Evolutionary conservation across 371 early-diverging fungal species (phyloP), one percentile per base, ranked within the genome.

Genomic region (Coemansia sp.): DNA sequence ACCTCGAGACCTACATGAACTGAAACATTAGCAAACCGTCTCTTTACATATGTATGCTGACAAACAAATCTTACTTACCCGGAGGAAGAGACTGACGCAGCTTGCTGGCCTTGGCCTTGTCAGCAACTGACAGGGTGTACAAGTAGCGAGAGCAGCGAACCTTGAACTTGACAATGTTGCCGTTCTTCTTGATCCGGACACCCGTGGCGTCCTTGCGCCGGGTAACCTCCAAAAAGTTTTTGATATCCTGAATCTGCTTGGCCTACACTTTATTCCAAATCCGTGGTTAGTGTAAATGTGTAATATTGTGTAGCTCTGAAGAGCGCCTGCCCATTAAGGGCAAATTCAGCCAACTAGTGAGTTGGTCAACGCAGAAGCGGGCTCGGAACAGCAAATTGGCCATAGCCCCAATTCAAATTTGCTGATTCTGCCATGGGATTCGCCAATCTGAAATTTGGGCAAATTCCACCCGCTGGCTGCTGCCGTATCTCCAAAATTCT

Each of bases 181-280:
- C 91, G 88, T 91, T 97, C 93, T 95, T 95, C 95, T 97, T 97
- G 87, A 98, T 90, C 81, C 88, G 90, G 77, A 94, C 92, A 90
- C 91, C 89, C 82, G 88, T 85, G 84, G 96, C 97, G 84, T 95
- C 97, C 90, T 94, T 95, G 84, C 97, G 89, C 82, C 92, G 88
- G 80, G 95, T 92, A 77, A 94, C 92, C 80, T 92, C 89, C 79
- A 98, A 90, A 90, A 98, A 98, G 81, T 95, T 87, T 89, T 97
- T 98, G 85, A 98, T 97, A 84, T 97, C 97, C 81, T 85, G 86
- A 79, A 98, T 87, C 86, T 96, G 93, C 89, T 95, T 94, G 83
- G 99, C 93, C 99, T 97, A 34, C 34, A 72, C 57, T 67, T 6
- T 47, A 14, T 26, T 24, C 11, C 21, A 21, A 52, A 52, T 24